These are phyloP conservation scores for Tremellales sp. DNA, from an alignment of 1,284 basidiomycete genomes.

Conservation along the genomic window DNA sequence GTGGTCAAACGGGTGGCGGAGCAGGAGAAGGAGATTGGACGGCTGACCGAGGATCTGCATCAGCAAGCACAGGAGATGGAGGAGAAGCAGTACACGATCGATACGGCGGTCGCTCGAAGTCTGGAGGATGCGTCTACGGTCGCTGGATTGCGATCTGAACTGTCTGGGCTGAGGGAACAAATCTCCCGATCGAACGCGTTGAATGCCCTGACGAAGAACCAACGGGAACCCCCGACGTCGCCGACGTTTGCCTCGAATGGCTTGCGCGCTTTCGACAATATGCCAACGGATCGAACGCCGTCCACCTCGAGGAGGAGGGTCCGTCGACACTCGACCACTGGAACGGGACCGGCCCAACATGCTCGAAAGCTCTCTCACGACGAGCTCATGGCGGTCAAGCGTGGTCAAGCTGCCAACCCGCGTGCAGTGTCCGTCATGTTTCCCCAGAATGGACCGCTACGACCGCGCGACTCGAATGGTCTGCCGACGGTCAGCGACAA, in stretches of 20 bases:
- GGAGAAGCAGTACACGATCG: conserved; percentile 63
- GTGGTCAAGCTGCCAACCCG: conserved; percentile 68
- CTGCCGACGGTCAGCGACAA: conserved; percentile 76
- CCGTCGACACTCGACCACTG: conserved; percentile 47
- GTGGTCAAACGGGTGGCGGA: conserved; percentile 67
- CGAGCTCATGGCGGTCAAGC: conserved; percentile 68
- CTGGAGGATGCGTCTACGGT: conserved; percentile 82
- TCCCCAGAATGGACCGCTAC: conserved; percentile 65
- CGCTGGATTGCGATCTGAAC: conserved; percentile 82
- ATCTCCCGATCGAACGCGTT: conserved; percentile 89
- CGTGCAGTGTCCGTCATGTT: conserved; percentile 86
- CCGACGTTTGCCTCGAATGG: conserved; percentile 56
- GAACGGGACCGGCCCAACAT: conserved; percentile 49
- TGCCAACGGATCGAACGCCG: conserved; percentile 61
- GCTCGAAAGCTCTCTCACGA: conserved; percentile 70
- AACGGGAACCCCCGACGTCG: conserved; percentile 61
- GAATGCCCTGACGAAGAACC: conserved; percentile 66
- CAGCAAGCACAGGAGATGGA: conserved; percentile 60
- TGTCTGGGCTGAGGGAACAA: conserved; percentile 87
- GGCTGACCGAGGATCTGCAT: conserved; percentile 72
- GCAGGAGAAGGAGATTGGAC: conserved; percentile 78
- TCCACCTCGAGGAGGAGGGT: conserved; percentile 57
- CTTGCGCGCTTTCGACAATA: conserved; percentile 42
- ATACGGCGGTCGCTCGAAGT: conserved; percentile 53
- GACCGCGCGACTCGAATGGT: conserved; percentile 62